Evolutionary conservation across 352 stramenopile genomes (phyloP), one percentile per base, ranked within the genome.

Genomic region (Pythium diclinum): DNA sequence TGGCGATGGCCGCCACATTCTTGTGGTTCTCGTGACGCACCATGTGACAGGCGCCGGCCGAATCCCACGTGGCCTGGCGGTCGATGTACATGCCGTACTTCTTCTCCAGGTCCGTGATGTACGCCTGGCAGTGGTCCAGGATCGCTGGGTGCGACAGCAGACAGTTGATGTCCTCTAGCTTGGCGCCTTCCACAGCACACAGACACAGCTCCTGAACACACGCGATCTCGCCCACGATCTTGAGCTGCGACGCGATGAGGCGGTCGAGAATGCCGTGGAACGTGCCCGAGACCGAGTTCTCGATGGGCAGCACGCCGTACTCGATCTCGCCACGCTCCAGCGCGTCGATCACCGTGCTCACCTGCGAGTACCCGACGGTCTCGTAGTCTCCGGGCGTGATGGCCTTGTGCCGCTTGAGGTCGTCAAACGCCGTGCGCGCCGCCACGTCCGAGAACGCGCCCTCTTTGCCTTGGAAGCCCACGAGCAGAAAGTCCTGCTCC

Each of bases 231-330:
- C 83, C 79, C 10, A 91, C 78, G 48, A 91, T 90, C 67, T 89
- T 85, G 30, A 90, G 67, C 38, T 88, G 72, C 3, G 74, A 87
- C 1, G 75, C 74, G 53, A 91, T 81, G 3, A 91, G 69, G 6
- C 77, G 72, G 53, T 91, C 83, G 42, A 89, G 58, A 63, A 82
- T 89, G 56, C 79, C 78, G 63, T 91, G 83, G 58, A 91, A 89
- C 33, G 79, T 91, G 56, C 80, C 83, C 1, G 80, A 89, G 57
- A 87, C 79, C 9, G 81, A 91, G 74, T 91, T 89, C 60, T 89
- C 79, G 46, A 89, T 74, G 3, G 83, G 83, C 48, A 91, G 40
- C 38, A 91, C 81, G 30, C 67, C 83, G 61, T 78, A 89, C 25
- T 81, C 71, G 36, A 89, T 73, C 48, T 85, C 76, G 9, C 76